Conservation (phyloP, 352 stramenopile species). For the Globisporangium solare region DNA sequence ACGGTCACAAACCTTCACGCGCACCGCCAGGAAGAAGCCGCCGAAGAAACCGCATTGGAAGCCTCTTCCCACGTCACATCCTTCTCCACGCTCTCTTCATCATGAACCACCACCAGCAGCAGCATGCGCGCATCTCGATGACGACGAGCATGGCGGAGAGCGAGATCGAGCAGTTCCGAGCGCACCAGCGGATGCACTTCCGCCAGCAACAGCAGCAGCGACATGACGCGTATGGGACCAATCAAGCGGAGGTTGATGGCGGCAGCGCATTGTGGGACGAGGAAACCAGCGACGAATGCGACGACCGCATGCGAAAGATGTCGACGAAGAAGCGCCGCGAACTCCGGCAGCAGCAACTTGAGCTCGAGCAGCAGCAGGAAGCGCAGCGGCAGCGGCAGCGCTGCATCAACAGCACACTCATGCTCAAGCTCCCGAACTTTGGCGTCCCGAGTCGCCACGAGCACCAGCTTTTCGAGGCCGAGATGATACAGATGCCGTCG, state of each 20-base stretch:
- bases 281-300: background rate
- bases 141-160: background rate
- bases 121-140: background rate
- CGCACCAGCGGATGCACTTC: conserved; percentile 28
- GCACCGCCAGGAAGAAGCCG: no score
- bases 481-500: conserved; percentile 19
- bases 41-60: no score
- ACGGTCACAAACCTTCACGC: no score
- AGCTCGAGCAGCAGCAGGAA: background rate
- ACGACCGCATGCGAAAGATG: conserved; percentile 38
- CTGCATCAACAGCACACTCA: background rate
- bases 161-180: conserved; percentile 42
- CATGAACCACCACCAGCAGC: background rate
- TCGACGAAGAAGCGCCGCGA: conserved; percentile 25
- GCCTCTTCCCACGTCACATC: no score
- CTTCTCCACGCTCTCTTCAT: no score
- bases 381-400: background rate
- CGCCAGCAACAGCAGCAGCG: conserved; percentile 17
- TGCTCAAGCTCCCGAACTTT: conserved; percentile 8
- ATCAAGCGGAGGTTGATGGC: conserved; percentile 8
- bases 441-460: background rate
- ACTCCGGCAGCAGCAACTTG: conserved; percentile 15
- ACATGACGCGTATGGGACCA: background rate
- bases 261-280: background rate
- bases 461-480: conserved; percentile 19